phyloP scores from a whole-genome alignment of 371 early-diverging fungal genomes.

The Mortierella sp. region DNA sequence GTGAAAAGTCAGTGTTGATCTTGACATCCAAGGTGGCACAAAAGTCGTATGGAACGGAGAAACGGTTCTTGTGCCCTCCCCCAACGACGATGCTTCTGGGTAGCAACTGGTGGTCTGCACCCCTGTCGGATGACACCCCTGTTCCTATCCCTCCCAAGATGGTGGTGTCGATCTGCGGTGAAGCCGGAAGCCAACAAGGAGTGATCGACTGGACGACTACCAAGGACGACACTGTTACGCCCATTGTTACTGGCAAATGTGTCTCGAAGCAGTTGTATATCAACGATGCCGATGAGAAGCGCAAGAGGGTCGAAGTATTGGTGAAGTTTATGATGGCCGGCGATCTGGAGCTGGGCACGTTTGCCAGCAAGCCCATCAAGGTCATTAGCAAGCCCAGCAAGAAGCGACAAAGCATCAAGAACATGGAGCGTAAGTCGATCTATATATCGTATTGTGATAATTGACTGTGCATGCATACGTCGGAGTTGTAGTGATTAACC shows the following conservation, averaged over 20 bases:
- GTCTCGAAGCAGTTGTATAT: constrained; percentile 89
- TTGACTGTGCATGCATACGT: neutral
- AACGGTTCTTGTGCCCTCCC: constrained; percentile 88
- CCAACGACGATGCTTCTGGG: constrained; percentile 85
- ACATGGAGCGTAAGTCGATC: constrained; percentile 76
- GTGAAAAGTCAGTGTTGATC: constrained; percentile 79
- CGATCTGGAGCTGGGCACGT: constrained; percentile 72
- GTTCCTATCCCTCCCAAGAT: constrained; percentile 51
- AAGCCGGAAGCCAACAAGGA: constrained; percentile 59
- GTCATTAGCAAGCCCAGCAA: constrained; percentile 92
- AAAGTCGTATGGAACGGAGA: constrained; percentile 89
- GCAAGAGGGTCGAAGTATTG: constrained; percentile 80
- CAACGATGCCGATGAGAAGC: constrained; percentile 87
- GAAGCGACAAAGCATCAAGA: constrained; percentile 87
- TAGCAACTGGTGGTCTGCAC: constrained; percentile 73
- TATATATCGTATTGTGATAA: neutral
- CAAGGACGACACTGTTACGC: constrained; percentile 51
- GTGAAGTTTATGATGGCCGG: constrained; percentile 78
- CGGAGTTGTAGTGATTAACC: neutral
- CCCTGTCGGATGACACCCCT: constrained; percentile 32
- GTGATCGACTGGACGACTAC: constrained; percentile 59
- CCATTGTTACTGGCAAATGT: constrained; percentile 73
- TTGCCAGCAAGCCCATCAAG: constrained; percentile 83
- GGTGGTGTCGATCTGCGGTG: constrained; percentile 57
- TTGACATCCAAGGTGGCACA: constrained; percentile 87